Evolutionary conservation across 331 rosid species (phyloP), one percentile per base, ranked within the genome.

Genomic region (Rhamnella rubrinervis): DNA sequence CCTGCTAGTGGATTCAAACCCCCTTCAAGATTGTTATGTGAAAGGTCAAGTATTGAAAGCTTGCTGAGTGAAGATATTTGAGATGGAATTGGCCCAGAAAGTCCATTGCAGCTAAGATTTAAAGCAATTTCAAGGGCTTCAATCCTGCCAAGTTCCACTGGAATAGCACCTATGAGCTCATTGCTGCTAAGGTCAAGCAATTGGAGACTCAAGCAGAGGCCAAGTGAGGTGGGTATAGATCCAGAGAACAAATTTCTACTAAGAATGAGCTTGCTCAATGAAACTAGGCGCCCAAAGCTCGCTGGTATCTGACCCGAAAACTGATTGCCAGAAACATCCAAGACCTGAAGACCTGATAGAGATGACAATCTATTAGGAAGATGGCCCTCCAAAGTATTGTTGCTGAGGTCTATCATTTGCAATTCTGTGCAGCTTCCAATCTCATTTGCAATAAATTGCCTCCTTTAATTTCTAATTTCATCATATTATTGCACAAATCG

Each of bases 151-250:
- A 91, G 78, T 66, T 87, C 97, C 17, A 72, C 72, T 0, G 97
- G 97, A 41, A 93, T 81, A 61, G 72, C 71, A 56, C 96, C 98
- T 1, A 59, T 79, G 64, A 93, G 87, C 73, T 81, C 76, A 61
- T 93, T 93, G 74, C 85, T 82, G 55, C 98, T 84, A 31, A 93
- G 96, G 78, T 93, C 98, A 83, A 93, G 96, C 72, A 88, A 73
- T 68, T 87, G 96, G 20, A 93, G 95, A 77, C 84, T 75, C 31
- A 78, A 87, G 72, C 98, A 88, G 15, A 81, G 80, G 71, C 92
- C 77, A 46, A 93, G 67, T 17, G 97, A 91, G 17, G 87, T 17
- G 28, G 98, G 98, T 68, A 93, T 88, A 18, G 77, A 51, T 23
- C 97, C 98, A 40, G 96, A 87, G 63, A 93, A 70, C 25, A 84